A percentile compares a stretch with the other conserved stretches of the same genome.
These are phyloP conservation scores for Sphaerostilbella broomeana DNA, from an alignment of 2,329 filamentous ascomycete genomes.

Conservation along the genomic window DNA sequence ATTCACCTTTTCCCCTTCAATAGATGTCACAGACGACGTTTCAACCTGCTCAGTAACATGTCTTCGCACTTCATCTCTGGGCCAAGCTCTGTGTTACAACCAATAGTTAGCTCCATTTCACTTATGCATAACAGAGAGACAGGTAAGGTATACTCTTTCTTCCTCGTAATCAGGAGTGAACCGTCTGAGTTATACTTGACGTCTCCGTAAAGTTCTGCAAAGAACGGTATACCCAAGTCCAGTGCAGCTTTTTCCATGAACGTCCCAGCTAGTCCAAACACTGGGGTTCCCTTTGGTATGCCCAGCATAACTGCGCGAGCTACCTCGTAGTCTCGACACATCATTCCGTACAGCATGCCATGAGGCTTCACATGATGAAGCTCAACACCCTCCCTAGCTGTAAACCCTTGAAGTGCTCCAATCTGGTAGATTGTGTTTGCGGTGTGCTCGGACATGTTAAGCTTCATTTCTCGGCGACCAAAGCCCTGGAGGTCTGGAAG, in stretches of 20 bases:
- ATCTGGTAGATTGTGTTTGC: constrained; percentile 17
- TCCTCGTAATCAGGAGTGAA: constrained; percentile 34
- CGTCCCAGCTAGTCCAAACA: constrained; percentile 23
- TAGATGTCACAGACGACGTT: constrained; percentile 33
- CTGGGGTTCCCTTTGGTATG: constrained; percentile 18
- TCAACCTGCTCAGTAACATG: constrained; percentile 37
- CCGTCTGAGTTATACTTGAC: constrained; percentile 23
- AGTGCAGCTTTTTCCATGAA: constrained; percentile 20
- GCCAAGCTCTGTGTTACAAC: constrained; percentile 31
- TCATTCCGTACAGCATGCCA: constrained; percentile 25
- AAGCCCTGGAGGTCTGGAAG: constrained; percentile 18
- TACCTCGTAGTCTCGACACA: constrained; percentile 20
- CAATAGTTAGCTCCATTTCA: neutral
- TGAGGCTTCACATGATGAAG: constrained; percentile 18
- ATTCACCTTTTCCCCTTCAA: constrained; percentile 32
- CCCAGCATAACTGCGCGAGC: constrained; percentile 21
- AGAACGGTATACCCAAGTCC: constrained; percentile 21
- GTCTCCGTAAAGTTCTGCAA: constrained; percentile 23
- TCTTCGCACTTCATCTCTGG: constrained; percentile 30
- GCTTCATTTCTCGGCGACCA: constrained; percentile 17
- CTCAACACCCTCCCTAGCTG: constrained; percentile 15
- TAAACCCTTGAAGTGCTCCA: constrained; percentile 14
- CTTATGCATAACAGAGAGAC: neutral
- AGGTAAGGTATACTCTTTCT: constrained; percentile 32
- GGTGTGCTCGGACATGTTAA: constrained; percentile 14